A percentile compares a stretch with the other conserved stretches of the same genome.
phyloP scores from a whole-genome alignment of 331 rosid genomes.

The Saraca asoca region DNA sequence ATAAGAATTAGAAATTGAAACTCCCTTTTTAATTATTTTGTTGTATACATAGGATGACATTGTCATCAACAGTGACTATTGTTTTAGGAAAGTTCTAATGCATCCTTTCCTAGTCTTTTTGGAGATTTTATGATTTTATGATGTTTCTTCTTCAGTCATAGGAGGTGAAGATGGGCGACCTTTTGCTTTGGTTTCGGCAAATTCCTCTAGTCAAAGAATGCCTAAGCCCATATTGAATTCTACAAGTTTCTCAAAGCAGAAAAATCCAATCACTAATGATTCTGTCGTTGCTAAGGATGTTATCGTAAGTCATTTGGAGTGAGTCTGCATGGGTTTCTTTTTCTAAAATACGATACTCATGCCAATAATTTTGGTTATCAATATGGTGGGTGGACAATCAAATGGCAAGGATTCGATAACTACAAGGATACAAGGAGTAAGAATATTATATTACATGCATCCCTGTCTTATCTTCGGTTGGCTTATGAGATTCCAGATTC shows the following conservation, averaged over 20 bases:
- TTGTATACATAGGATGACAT: neutral
- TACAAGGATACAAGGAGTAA: too few species aligned
- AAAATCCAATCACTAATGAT: conserved; percentile 45
- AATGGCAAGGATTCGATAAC: too few species aligned
- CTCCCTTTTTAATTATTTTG: conserved; percentile 4
- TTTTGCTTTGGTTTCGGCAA: conserved; percentile 67
- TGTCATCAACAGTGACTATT: too few species aligned
- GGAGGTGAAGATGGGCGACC: conserved; percentile 83
- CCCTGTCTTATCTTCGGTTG: too few species aligned
- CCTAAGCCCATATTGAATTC: conserved; percentile 69
- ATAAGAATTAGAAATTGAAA: conserved; percentile 47
- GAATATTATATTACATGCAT: too few species aligned
- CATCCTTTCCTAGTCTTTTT: too few species aligned
- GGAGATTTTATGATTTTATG: too few species aligned
- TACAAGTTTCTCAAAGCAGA: conserved; percentile 51
- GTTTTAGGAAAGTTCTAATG: too few species aligned
- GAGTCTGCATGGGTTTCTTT: conserved; percentile 17
- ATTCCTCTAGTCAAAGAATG: conserved; percentile 76
- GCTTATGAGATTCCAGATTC: too few species aligned
- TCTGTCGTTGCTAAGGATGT: conserved; percentile 46
- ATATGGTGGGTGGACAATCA: too few species aligned
- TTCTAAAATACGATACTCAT: too few species aligned
- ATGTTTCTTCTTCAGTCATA: conserved; percentile 27
- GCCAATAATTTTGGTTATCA: too few species aligned
- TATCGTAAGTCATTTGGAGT: conserved; percentile 39